Evolutionary conservation across 2,329 filamentous ascomycete genomes (phyloP).

Genomic region (Fusarium sp.): DNA sequence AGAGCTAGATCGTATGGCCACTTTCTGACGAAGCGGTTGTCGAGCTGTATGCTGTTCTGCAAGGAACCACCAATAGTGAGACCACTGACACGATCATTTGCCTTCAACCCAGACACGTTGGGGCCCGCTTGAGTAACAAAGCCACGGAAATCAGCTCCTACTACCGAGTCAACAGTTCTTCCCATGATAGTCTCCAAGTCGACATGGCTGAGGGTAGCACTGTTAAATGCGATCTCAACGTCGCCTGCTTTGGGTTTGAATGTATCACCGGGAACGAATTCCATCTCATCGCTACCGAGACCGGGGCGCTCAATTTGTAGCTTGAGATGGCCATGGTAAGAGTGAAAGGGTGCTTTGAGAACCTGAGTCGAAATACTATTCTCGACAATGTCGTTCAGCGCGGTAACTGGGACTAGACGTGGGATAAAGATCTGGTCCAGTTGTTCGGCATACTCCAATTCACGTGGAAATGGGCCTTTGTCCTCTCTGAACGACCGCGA

Average conservation of each 20-base stretch:
- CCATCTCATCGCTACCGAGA: constrained; percentile 39
- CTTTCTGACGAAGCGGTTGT: constrained; percentile 53
- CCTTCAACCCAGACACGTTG: constrained; percentile 46
- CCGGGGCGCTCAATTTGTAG: constrained; percentile 46
- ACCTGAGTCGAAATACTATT: constrained; percentile 25
- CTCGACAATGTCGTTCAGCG: constrained; percentile 61
- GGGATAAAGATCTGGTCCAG: constrained; percentile 57
- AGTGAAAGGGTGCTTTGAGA: constrained; percentile 38
- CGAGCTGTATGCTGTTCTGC: constrained; percentile 49
- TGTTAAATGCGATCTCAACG: constrained; percentile 56
- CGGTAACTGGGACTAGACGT: constrained; percentile 55
- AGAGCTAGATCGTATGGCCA: constrained; percentile 48
- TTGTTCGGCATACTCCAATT: constrained; percentile 59
- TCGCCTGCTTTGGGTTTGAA: constrained; percentile 47
- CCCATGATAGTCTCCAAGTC: constrained; percentile 55
- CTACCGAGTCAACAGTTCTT: constrained; percentile 42
- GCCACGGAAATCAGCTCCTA: constrained; percentile 59
- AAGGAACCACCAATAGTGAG: constrained; percentile 53
- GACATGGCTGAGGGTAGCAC: constrained; percentile 50
- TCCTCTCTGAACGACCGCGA: constrained; percentile 37
- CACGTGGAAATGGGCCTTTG: constrained; percentile 39
- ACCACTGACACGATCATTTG: constrained; percentile 58
- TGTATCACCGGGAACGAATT: constrained; percentile 39
- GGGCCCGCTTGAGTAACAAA: constrained; percentile 51
- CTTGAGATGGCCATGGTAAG: constrained; percentile 25